Percentiles rank a stretch among this genome's conserved stretches.
phyloP scores from a whole-genome alignment of 805 yeast species.

The Ogataea trehaloabstinens region DNA sequence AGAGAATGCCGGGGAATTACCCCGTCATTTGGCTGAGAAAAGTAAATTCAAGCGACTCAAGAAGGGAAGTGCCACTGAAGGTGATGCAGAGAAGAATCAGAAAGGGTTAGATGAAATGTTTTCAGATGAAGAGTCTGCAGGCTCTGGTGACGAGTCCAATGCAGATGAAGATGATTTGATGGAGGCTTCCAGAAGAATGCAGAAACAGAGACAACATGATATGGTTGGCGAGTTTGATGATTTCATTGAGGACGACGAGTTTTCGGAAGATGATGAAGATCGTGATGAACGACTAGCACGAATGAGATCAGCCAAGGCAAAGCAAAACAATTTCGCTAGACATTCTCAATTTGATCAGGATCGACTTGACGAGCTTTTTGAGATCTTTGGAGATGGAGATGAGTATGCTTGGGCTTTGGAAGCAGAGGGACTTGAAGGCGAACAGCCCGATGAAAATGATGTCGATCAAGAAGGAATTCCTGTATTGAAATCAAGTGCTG shows the following conservation, averaged over 20 bases:
- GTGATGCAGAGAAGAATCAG: slow-evolving; percentile 15
- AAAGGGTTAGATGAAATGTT: slow-evolving; percentile 65
- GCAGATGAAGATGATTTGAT: slow-evolving; percentile 35
- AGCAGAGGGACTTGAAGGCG: slow-evolving; percentile 69
- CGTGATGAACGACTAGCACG: slow-evolving; percentile 41
- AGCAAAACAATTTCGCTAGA: slow-evolving; percentile 29
- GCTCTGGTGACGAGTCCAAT: slow-evolving; percentile 19
- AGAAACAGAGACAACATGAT: slow-evolving; percentile 25
- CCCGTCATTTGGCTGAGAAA: slow-evolving; percentile 36
- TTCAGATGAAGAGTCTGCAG: slow-evolving; percentile 51
- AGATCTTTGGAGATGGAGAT: slow-evolving; percentile 94
- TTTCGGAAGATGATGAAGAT: slow-evolving; percentile 83
- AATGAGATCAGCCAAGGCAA: slow-evolving; percentile 33
- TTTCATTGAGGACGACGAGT: slow-evolving; percentile 96
- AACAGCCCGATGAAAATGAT: slow-evolving; percentile 31
- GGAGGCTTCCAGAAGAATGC: slow-evolving; percentile 27
- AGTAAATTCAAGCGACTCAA: slow-evolving; percentile 78
- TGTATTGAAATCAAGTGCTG: slow-evolving; percentile 28
- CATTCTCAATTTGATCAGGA: slow-evolving; percentile 72
- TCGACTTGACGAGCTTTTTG: slow-evolving; percentile 87
- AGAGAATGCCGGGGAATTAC: slow-evolving; percentile 83
- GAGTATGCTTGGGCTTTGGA: slow-evolving; percentile 98
- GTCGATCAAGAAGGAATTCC: slow-evolving; percentile 37
- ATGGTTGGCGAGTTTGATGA: slow-evolving; percentile 86
- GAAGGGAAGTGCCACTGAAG: slow-evolving; percentile 55